A percentile compares a stretch with the other conserved stretches of the same genome.
Evolutionary conservation across 176 grass and related monocot species (phyloP).

Genomic region (Tuctoria greenei): DNA sequence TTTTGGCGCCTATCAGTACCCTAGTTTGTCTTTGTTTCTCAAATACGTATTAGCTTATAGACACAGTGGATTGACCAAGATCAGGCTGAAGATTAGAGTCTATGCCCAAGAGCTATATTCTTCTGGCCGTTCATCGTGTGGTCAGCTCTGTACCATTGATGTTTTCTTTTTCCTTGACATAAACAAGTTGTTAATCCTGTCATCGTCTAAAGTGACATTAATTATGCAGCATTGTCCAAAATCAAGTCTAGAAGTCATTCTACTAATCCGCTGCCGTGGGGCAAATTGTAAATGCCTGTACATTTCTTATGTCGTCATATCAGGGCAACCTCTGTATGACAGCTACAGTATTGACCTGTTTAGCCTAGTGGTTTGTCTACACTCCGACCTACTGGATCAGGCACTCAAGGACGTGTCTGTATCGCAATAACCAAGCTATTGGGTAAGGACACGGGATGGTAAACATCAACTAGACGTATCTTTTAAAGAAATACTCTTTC

Average conservation of each 20-base stretch:
- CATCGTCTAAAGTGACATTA: conserved; percentile 4
- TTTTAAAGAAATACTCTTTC: too few species aligned
- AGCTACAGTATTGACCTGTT: not conserved
- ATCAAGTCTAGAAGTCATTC: not conserved
- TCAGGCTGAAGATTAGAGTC: not conserved
- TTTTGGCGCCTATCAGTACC: not conserved
- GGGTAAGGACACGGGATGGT: not conserved
- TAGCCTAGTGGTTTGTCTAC: not conserved
- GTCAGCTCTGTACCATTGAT: not conserved
- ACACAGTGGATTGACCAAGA: conserved; percentile 16
- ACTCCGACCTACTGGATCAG: not conserved
- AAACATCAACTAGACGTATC: not conserved
- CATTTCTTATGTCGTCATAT: not conserved
- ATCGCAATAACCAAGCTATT: not conserved
- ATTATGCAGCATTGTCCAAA: conserved; percentile 3
- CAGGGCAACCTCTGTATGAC: not conserved
- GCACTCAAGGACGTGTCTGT: not conserved
- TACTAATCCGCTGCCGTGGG: not conserved
- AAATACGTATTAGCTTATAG: not conserved
- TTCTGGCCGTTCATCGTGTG: conserved; percentile 3
- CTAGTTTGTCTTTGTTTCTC: not conserved
- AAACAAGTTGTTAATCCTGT: conserved; percentile 9
- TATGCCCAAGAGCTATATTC: not conserved
- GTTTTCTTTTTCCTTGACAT: not conserved
- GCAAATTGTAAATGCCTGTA: not conserved